phyloP scores from a whole-genome alignment of 2,329 filamentous ascomycete species.

The Neoarthrinium moseri region DNA sequence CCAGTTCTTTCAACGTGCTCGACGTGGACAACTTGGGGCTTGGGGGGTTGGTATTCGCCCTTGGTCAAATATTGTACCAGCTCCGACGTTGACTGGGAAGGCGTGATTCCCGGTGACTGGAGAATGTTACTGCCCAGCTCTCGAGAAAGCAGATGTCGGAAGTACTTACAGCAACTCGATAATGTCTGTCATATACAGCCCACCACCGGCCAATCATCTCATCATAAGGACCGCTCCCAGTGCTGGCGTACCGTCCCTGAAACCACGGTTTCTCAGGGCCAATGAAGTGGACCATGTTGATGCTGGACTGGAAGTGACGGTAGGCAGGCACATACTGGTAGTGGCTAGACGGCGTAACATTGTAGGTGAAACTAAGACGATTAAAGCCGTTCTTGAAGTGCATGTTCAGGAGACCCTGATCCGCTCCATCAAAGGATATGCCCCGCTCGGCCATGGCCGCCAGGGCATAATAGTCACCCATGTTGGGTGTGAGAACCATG shows the following conservation, averaged over 20 bases:
- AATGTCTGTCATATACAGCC: conserved; percentile 89
- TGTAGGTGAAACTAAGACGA: conserved; percentile 91
- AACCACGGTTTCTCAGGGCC: conserved; percentile 89
- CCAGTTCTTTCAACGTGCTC: conserved; percentile 24
- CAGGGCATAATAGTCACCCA: conserved; percentile 85
- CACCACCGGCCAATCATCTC: conserved; percentile 90
- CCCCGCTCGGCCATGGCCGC: conserved; percentile 80
- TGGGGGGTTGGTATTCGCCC: conserved; percentile 46
- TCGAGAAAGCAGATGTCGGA: conserved; percentile 7
- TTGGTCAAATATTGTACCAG: conserved; percentile 54
- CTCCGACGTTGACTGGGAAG: conserved; percentile 22
- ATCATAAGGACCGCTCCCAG: conserved; percentile 66
- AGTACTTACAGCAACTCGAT: conserved; percentile 52
- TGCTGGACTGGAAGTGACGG: conserved; percentile 84
- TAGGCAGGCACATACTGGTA: conserved; percentile 98
- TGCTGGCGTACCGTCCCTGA: conserved; percentile 54
- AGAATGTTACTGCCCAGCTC: conserved; percentile 12
- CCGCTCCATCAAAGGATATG: conserved; percentile 94
- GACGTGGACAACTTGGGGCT: conserved; percentile 12
- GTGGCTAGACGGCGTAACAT: conserved; percentile 92
- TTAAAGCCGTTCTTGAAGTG: conserved; percentile 84
- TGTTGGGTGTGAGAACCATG: conserved; percentile 84
- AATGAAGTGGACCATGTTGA: conserved; percentile 93
- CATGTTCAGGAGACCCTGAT: conserved; percentile 94
- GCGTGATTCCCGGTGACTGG: conserved; percentile 15